Conservation (phyloP, 495 filamentous ascomycete genomes). For the Paragyromitra xinjiangensis region DNA sequence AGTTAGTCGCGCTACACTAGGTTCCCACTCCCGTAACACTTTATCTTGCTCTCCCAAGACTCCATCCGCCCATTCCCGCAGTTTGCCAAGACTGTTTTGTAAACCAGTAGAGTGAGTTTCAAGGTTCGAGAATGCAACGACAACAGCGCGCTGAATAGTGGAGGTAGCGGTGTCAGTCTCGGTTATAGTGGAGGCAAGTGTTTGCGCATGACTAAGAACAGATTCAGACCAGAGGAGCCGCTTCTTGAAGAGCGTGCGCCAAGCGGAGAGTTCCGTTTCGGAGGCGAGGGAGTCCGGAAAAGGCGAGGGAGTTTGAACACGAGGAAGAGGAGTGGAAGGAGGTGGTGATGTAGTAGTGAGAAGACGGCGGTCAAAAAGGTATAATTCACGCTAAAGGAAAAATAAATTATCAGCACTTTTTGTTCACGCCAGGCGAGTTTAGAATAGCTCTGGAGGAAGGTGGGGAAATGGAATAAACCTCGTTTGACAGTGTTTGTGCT, state of each 20-base stretch:
- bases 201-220: constrained; percentile 44
- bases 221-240: constrained; percentile 56
- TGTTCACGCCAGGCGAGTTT: background rate
- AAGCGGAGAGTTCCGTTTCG: constrained; percentile 55
- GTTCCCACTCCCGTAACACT: constrained; percentile 68
- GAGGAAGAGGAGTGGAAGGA: constrained; percentile 39
- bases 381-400: constrained; percentile 50
- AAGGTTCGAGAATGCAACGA: constrained; percentile 75
- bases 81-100: constrained; percentile 68
- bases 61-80: constrained; percentile 69
- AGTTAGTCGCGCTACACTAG: constrained; percentile 63
- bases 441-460: background rate
- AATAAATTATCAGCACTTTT: constrained; percentile 7
- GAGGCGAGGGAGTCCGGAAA: constrained; percentile 52
- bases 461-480: constrained; percentile 61
- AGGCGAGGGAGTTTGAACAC: constrained; percentile 46
- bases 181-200: constrained; percentile 58
- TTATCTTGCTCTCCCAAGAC: constrained; percentile 68
- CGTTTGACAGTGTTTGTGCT: constrained; percentile 69
- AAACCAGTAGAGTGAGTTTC: constrained; percentile 71
- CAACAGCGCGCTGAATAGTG: constrained; percentile 68
- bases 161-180: constrained; percentile 66
- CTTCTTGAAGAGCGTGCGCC: constrained; percentile 56
- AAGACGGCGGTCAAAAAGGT: constrained; percentile 56
- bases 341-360: constrained; percentile 45